Base-by-base conservation (phyloP, 139 green algal species). In the Zygnema cylindricum region DNA sequence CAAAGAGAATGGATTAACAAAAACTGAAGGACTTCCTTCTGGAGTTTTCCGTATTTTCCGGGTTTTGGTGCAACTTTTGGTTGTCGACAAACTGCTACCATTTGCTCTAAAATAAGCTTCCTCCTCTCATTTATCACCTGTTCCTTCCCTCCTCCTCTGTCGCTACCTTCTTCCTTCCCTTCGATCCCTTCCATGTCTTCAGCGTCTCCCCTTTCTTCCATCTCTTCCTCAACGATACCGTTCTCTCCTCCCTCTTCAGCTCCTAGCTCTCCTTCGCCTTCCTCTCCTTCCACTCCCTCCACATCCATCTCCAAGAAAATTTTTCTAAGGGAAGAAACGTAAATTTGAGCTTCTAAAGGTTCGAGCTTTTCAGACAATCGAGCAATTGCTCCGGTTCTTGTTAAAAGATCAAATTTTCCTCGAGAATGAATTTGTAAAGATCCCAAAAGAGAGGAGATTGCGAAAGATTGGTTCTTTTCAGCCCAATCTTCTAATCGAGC, bases 21-120 rank as follows among this genome's bases (percentile, higher is more conserved):
- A 57, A 84, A 84, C 2, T 63, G 77, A 21, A 84, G 25, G 41
- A 84, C 77, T 7, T 41, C 33, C 3, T 3, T 35, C 40, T 84
- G 38, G 22, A 84, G 3, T 36, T 33, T 2, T 2, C 3, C 11
- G 77, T 33, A 55, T 35, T 32, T 63, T 41, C 71, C 71, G 7
- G 71, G 7, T 16, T 2, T 33, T 11, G 7, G 7, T 25, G 71
- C 42, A 35, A 84, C 7, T 35, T 84, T 21, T 21, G 41, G 41
- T 33, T 84, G 77, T 16, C 40, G 35, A 3, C 41, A 35, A 21
- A 38, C 41, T 22, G 81, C n/a, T 63, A 63, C 36, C 81, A 87
- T 87, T 35, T 87, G 81, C 69, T 87, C 81, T 30, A 87, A 21
- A 35, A 77, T 77, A 23, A 63, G 84, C 33, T 7, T 81, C 81